phyloP scores from a whole-genome alignment of 106 monocot genomes.

The Dioscorea alata region DNA sequence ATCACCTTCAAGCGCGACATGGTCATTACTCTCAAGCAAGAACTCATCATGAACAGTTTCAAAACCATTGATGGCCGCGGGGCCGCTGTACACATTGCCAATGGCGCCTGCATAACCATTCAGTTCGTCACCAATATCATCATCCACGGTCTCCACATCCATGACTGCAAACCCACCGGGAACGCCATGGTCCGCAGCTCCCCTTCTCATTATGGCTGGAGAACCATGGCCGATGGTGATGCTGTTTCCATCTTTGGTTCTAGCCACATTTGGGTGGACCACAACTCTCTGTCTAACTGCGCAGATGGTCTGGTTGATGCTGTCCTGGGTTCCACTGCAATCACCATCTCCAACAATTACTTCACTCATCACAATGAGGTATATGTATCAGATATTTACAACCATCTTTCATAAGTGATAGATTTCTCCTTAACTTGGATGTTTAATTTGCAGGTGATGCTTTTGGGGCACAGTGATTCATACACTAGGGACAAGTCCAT shows the following conservation, averaged over 20 bases:
- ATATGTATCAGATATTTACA: background rate
- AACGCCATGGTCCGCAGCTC: constrained; percentile 51
- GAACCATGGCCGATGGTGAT: constrained; percentile 48
- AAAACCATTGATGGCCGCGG: constrained; percentile 48
- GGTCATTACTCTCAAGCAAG: constrained; percentile 43
- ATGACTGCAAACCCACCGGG: constrained; percentile 45
- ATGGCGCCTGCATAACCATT: constrained; percentile 37
- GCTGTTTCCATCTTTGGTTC: constrained; percentile 35
- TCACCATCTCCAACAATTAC: constrained; percentile 44
- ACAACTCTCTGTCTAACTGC: constrained; percentile 42
- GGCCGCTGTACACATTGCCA: constrained; percentile 34
- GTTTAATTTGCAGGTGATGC: constrained; percentile 37
- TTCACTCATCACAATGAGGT: constrained; percentile 54
- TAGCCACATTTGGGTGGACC: constrained; percentile 48
- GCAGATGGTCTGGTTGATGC: constrained; percentile 45
- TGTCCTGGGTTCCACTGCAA: constrained; percentile 37
- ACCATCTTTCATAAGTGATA: background rate
- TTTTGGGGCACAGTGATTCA: constrained; percentile 46
- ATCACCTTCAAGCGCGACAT: constrained; percentile 42
- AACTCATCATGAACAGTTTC: constrained; percentile 58
- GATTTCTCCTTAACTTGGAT: background rate
- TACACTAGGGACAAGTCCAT: constrained; percentile 34
- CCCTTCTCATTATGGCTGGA: constrained; percentile 43
- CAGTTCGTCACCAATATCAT: constrained; percentile 40
- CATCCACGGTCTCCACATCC: constrained; percentile 36